Conservation (phyloP, 192 early-diverging fungal genomes). For the Coemansia sp. region DNA sequence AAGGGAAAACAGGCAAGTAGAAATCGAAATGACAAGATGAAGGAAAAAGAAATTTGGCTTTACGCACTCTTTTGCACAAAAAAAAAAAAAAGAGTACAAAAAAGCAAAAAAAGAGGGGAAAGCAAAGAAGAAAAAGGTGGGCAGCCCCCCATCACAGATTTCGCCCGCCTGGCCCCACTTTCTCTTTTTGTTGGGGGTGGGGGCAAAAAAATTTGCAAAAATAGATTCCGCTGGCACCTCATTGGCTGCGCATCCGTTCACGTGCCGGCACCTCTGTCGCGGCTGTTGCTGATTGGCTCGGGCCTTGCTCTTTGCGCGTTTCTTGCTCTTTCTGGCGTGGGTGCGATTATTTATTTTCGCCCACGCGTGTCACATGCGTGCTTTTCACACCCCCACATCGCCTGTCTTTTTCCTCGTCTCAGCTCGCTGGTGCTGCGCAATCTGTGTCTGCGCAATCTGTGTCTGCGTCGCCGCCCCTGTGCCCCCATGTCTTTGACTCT, state of each 20-base stretch:
- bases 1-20: constrained; percentile 10
- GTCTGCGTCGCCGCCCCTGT: not conserved
- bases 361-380: constrained; percentile 3
- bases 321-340: constrained; percentile 2
- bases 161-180: constrained; percentile 8
- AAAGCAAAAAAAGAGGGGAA: constrained; percentile 31
- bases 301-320: not conserved
- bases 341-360: not conserved
- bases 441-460: not conserved
- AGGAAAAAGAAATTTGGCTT: constrained; percentile 11
- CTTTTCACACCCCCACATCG: not conserved
- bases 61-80: constrained; percentile 13
- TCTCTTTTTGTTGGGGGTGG: constrained; percentile 14
- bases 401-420: not conserved
- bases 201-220: constrained; percentile 13
- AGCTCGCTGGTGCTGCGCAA: not conserved
- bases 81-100: constrained; percentile 19
- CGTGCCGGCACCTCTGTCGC: constrained; percentile 28
- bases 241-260: constrained; percentile 40
- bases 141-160: constrained; percentile 15
- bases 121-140: constrained; percentile 50
- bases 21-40: constrained; percentile 9
- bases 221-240: constrained; percentile 12
- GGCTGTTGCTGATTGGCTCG: constrained; percentile 32
- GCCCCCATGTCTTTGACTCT: not conserved